phyloP scores from a whole-genome alignment of 306 rosid genomes.

The Malus fusca region DNA sequence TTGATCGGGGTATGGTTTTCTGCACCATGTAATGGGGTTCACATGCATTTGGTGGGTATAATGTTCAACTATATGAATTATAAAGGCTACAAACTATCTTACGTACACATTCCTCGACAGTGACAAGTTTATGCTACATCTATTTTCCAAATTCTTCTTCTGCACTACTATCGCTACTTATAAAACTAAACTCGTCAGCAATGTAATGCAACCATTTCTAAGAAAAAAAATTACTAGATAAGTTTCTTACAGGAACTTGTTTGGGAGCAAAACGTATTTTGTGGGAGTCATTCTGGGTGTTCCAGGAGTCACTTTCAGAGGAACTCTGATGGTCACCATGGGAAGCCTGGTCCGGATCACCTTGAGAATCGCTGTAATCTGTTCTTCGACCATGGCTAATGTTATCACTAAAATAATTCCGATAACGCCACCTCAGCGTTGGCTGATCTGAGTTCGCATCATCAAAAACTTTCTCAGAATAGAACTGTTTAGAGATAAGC shows the following conservation, averaged over 20 bases:
- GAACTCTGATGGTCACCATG: constrained; percentile 20
- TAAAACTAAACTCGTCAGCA: background rate
- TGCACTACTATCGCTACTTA: background rate
- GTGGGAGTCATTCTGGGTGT: constrained; percentile 16
- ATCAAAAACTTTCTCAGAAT: constrained; percentile 57
- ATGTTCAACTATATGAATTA: background rate
- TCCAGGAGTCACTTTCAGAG: constrained; percentile 9
- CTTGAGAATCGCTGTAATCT: constrained; percentile 21
- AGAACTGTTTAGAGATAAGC: constrained; percentile 60
- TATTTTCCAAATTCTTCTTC: background rate
- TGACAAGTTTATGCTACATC: background rate
- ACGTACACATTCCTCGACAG: too few relatives aligned
- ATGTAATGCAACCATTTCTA: background rate
- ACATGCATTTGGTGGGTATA: background rate
- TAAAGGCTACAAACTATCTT: too few relatives aligned
- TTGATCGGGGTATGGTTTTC: background rate
- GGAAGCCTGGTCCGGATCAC: constrained; percentile 24
- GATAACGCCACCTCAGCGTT: constrained; percentile 67
- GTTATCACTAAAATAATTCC: constrained; percentile 57
- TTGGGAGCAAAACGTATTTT: constrained; percentile 25
- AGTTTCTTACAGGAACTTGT: constrained; percentile 43
- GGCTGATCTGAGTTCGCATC: constrained; percentile 58
- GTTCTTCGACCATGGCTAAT: constrained; percentile 30
- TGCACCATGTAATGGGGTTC: too few relatives aligned
- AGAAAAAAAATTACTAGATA: background rate